A percentile compares a stretch with the other conserved stretches of the same genome.
These are phyloP conservation scores for Kwoniella shivajii DNA, from an alignment of 1,284 basidiomycete species.

Conservation along the genomic window DNA sequence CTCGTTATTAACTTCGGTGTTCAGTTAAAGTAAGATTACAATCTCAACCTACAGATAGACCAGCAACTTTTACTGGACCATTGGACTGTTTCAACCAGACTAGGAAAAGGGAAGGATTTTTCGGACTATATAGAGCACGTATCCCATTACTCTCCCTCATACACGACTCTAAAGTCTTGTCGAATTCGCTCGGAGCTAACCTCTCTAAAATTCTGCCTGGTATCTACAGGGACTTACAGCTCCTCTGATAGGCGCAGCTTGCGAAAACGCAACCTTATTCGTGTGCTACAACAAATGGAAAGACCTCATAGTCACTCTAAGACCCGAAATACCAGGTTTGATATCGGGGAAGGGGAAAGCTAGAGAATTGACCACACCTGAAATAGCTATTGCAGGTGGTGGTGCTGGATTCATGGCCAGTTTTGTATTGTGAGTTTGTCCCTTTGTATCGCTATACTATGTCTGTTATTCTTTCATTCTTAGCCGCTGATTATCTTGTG, in stretches of 20 bases:
- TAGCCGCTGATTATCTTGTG: neutral
- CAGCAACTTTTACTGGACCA: constrained; percentile 72
- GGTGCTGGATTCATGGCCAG: constrained; percentile 80
- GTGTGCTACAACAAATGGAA: constrained; percentile 84
- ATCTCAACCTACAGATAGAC: constrained; percentile 73
- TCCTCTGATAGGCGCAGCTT: constrained; percentile 85
- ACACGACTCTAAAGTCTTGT: no score
- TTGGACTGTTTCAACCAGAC: constrained; percentile 79
- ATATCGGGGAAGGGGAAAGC: constrained; percentile 37
- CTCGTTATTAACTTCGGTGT: neutral
- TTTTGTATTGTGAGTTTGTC: constrained; percentile 74
- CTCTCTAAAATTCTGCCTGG: no score
- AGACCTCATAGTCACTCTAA: constrained; percentile 59
- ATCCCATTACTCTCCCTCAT: neutral
- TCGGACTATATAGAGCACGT: constrained; percentile 76
- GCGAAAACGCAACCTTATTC: constrained; percentile 86
- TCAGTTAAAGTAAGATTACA: constrained; percentile 74
- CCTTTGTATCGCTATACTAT: neutral
- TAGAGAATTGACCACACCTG: constrained; percentile 60
- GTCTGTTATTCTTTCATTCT: neutral
- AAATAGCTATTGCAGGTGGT: constrained; percentile 74
- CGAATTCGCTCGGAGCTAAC: no score
- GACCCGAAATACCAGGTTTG: constrained; percentile 34
- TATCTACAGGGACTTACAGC: constrained; percentile 74
- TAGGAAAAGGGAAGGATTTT: constrained; percentile 71